Conservation (phyloP, 1,284 basidiomycete genomes). For the Boletus putidus region DNA sequence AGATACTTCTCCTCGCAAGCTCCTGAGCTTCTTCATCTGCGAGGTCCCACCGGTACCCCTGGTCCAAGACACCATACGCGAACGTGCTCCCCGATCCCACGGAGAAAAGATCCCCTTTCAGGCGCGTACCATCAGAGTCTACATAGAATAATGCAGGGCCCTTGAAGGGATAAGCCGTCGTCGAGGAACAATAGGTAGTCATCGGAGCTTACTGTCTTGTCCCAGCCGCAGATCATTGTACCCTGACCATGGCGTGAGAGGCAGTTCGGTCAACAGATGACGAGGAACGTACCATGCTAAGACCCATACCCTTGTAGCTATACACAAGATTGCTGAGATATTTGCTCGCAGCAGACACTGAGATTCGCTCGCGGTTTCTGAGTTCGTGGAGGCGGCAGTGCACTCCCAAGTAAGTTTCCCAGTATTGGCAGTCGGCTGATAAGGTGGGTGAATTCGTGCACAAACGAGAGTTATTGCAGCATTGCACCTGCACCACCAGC, state of each 20-base stretch:
- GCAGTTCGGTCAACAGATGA: background rate
- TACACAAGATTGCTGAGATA: constrained; percentile 98
- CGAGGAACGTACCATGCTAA: constrained; percentile 82
- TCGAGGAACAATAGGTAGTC: constrained; percentile 3
- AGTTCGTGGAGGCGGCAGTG: constrained; percentile 98
- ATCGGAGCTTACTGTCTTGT: constrained; percentile 79
- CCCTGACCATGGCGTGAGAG: constrained; percentile 54
- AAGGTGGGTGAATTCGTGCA: constrained; percentile 7
- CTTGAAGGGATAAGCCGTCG: constrained; percentile 38
- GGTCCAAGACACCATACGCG: constrained; percentile 98
- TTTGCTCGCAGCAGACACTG: constrained; percentile 97
- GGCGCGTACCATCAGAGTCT: constrained; percentile 93
- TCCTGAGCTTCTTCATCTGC: constrained; percentile 95
- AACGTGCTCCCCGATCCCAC: constrained; percentile 99
- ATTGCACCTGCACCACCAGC: constrained; percentile 92
- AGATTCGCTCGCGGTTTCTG: constrained; percentile 96
- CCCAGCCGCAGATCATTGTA: constrained; percentile 99
- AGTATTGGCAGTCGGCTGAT: constrained; percentile 88
- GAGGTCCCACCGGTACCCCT: constrained; percentile 94
- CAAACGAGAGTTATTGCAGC: constrained; percentile 3
- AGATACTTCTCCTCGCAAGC: constrained; percentile 91
- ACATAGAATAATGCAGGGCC: constrained; percentile 99
- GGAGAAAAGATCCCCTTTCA: constrained; percentile 97
- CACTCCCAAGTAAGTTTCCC: constrained; percentile 99
- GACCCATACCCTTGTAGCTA: constrained; percentile 98